A percentile compares a stretch with the other conserved stretches of the same genome.
These are phyloP conservation scores for Aurantiochytrium sp. DNA, from an alignment of 108 stramenopile genomes.

Conservation along the genomic window DNA sequence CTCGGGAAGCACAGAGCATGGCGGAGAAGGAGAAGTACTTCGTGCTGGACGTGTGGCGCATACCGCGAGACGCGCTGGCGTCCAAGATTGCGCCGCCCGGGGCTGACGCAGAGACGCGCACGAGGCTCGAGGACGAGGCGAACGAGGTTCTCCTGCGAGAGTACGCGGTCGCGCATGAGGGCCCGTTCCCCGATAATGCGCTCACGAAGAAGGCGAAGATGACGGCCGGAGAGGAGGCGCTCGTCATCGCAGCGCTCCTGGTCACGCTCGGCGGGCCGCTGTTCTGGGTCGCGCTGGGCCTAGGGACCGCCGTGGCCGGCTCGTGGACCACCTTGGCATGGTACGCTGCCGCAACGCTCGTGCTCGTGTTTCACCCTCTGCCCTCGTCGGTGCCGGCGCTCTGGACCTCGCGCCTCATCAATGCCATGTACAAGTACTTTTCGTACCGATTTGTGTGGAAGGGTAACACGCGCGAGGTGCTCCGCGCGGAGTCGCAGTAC, in stretches of 20 bases:
- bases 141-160: background rate
- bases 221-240: background rate
- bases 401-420: background rate
- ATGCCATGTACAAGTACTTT: conserved; percentile 32
- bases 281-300: background rate
- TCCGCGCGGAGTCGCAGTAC: background rate
- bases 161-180: background rate
- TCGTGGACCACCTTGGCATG: background rate
- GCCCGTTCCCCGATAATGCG: background rate
- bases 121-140: background rate
- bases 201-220: conserved; percentile 11
- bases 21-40: too few species aligned
- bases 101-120: background rate
- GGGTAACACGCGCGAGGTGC: background rate
- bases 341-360: background rate
- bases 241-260: background rate
- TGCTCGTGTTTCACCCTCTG: background rate
- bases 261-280: background rate
- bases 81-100: background rate
- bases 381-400: background rate
- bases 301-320: background rate
- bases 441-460: conserved; percentile 1
- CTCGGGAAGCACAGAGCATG: too few species aligned
- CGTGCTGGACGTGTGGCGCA: background rate
- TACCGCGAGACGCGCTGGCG: background rate